phyloP scores from a whole-genome alignment of 306 rosid species.

The Trichosanthes truncata region DNA sequence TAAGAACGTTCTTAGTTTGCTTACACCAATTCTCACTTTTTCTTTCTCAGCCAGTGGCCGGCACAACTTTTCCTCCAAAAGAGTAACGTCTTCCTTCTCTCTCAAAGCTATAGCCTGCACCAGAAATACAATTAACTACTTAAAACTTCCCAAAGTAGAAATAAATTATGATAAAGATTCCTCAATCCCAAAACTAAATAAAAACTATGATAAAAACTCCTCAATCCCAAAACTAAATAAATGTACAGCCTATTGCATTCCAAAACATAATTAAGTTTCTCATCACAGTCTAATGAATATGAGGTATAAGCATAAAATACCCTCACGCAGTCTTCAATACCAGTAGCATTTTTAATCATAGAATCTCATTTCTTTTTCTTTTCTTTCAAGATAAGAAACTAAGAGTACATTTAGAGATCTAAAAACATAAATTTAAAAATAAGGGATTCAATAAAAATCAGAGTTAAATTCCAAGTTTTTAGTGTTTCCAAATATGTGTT shows the following conservation, averaged over 20 bases:
- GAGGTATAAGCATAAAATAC: background rate
- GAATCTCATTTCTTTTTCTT: background rate
- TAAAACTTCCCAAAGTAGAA: background rate
- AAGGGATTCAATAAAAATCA: background rate
- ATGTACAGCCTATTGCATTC: background rate
- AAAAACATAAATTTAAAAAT: background rate
- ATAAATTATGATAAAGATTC: background rate
- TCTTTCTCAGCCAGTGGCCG: conserved; percentile 68
- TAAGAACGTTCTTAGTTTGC: conserved; percentile 72
- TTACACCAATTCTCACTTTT: conserved; percentile 86
- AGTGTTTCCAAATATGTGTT: background rate
- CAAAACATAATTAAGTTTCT: background rate
- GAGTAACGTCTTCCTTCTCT: conserved; percentile 75
- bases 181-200: background rate
- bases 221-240: background rate
- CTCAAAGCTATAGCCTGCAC: conserved; percentile 67
- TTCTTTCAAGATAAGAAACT: background rate
- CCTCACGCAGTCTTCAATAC: background rate
- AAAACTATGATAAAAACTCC: background rate
- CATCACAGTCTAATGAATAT: background rate
- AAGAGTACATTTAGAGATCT: background rate
- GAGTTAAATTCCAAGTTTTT: background rate
- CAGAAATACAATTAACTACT: conserved; percentile 13
- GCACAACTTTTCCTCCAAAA: conserved; percentile 76
- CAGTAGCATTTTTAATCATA: background rate